Percentiles rank a stretch among this genome's conserved stretches.
Evolutionary conservation across 768 basidiomycete species (phyloP).

Genomic region (Multifurca ochricompacta): DNA sequence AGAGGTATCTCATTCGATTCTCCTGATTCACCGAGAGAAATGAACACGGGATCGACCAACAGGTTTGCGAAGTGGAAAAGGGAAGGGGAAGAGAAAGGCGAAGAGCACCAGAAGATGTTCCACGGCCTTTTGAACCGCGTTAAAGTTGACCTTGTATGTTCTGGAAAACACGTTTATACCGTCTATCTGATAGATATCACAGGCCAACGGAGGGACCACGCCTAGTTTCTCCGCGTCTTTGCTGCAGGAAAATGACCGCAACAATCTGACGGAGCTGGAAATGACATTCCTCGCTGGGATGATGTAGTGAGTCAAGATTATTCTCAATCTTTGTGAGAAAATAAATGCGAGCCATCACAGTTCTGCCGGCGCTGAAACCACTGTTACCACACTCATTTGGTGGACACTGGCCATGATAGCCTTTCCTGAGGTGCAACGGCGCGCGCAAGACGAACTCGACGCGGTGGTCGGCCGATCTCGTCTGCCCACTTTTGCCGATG

Average conservation of each 20-base stretch:
- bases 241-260: background rate
- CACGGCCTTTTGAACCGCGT: background rate
- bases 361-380: conserved; percentile 6
- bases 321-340: background rate
- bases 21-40: background rate
- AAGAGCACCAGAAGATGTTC: background rate
- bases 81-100: background rate
- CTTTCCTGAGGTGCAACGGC: conserved; percentile 10
- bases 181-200: background rate
- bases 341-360: background rate
- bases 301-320: background rate
- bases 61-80: conserved; percentile 11
- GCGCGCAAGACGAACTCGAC: conserved; percentile 20
- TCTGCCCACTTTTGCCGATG: conserved; percentile 17
- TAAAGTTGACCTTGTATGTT: background rate
- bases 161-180: background rate
- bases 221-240: conserved; percentile 1
- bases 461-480: conserved; percentile 17
- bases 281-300: background rate
- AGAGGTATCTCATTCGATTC: background rate
- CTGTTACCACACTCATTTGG: background rate
- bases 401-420: conserved; percentile 14
- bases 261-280: background rate
- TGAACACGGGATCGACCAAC: background rate
- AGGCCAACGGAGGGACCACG: background rate